Evolutionary conservation across 129 eudicot genomes (phyloP).

Genomic region (Deinandra increscens): DNA sequence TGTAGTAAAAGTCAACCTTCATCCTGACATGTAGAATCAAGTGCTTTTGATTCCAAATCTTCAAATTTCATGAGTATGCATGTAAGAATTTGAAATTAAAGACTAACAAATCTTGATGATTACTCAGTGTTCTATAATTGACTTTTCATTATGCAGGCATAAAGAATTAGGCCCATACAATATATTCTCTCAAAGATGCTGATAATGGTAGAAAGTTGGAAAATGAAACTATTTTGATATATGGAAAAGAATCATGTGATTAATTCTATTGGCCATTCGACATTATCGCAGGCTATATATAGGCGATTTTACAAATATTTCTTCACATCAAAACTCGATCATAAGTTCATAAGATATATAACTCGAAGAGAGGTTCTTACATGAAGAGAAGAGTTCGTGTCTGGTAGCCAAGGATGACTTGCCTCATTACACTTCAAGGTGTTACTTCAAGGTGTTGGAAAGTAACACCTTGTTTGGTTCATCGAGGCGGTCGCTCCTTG

Average conservation of each 20-base stretch:
- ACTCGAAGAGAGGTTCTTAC: conserved; percentile 26
- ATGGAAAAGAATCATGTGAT: conserved; percentile 14
- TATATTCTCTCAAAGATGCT: conserved; percentile 21
- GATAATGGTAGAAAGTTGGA: conserved; percentile 1
- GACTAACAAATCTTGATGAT: too few species aligned
- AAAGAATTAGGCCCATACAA: conserved; percentile 16
- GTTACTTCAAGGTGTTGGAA: neutral
- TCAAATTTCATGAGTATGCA: too few species aligned
- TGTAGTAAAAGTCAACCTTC: too few species aligned
- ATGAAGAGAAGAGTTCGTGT: conserved; percentile 25
- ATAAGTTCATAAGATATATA: too few species aligned
- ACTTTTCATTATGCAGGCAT: conserved; percentile 12
- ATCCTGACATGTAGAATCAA: too few species aligned
- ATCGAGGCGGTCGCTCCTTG: conserved; percentile 16
- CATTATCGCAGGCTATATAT: conserved; percentile 18
- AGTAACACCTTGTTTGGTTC: neutral
- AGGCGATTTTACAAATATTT: neutral
- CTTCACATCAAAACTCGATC: neutral
- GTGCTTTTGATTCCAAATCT: too few species aligned
- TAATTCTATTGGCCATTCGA: neutral
- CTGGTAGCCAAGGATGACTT: conserved; percentile 41
- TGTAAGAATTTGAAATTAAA: too few species aligned
- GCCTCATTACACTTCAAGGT: conserved; percentile 11
- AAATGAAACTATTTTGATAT: neutral
- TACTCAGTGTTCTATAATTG: neutral